Evolutionary conservation across 225 moss, liverwort and hornwort genomes (phyloP), one percentile per base, ranked within the genome.

Genomic region (Pseudisothecium myosuroides): DNA sequence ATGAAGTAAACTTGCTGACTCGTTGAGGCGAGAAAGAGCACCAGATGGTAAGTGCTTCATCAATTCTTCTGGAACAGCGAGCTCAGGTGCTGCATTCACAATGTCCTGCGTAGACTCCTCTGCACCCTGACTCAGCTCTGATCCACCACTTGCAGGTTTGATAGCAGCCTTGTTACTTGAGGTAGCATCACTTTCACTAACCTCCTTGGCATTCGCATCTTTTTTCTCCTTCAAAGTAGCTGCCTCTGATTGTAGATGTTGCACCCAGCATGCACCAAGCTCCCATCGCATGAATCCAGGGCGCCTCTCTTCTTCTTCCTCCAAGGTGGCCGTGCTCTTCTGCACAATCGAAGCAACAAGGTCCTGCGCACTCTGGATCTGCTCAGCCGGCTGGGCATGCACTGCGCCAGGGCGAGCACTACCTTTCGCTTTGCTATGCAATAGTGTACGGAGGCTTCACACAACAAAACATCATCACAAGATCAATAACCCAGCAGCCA

Each of bases 231-330:
- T 94, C 74, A 79, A 60, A 62, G 89, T 62, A 81, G 91, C 95
- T 65, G 91, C 95, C 81, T 95, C 93, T 26, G 94, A 89, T 74
- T 95, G 95, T 12, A 91, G 59, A 68, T 95, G 95, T 87, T 95
- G 95, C 55, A 95, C 92, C 95, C 95, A 95, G 74, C 95, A 95
- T 49, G 95, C 95, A 73, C 95, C 95, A 32, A 95, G 95, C 91
- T 95, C 95, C 95, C 95, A 95, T 60, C 95, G 93, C 89, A 95
- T 89, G 65, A 82, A 88, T 61, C 81, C 80, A 82, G 90, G 84
- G 41, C 56, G 58, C 66, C 88, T 89, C 69, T 90, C 93, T 73
- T 91, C 92, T n/a, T 94, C 93, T 60, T 88, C 85, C 77, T 84
- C 91, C 89, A 95, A 83, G 72, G 81, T 84, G 21, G 84, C 80